These are phyloP conservation scores for Plectosphaerella plurivora DNA, from an alignment of 2,329 filamentous ascomycete genomes.

Conservation along the genomic window DNA sequence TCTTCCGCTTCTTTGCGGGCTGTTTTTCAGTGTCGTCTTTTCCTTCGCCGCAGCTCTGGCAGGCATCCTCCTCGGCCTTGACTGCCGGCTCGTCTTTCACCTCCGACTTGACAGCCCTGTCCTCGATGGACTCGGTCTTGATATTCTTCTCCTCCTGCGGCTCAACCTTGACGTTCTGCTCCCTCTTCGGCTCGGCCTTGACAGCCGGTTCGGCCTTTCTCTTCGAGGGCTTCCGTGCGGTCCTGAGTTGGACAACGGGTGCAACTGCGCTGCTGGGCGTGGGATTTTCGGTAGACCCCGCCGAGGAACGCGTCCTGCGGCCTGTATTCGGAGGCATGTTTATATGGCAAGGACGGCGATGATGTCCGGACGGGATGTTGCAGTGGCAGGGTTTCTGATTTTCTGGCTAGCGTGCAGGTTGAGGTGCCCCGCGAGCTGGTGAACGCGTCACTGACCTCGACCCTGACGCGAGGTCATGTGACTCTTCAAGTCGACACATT, in stretches of 20 bases:
- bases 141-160: not conserved
- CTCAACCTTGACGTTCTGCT: not conserved
- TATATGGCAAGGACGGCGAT: not conserved
- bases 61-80: constrained; percentile 18
- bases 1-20: constrained; percentile 38
- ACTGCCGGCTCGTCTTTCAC: constrained; percentile 3
- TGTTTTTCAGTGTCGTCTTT: constrained; percentile 16
- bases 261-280: no score
- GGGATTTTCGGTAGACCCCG: no score
- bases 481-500: not conserved
- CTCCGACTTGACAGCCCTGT: not conserved
- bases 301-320: constrained; percentile 20
- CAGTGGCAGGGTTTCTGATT: not conserved
- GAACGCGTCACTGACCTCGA: not conserved
- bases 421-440: not conserved
- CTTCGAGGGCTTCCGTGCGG: not conserved
- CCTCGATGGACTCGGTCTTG: not conserved
- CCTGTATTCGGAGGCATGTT: constrained; percentile 29
- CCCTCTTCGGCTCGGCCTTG: not conserved
- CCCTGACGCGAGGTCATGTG: not conserved
- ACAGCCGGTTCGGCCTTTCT: not conserved
- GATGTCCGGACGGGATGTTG: not conserved
- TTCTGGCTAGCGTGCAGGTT: not conserved
- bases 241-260: not conserved
- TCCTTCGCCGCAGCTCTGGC: constrained; percentile 14